Evolutionary conservation across 805 yeast species (phyloP), one percentile per base, ranked within the genome.

Genomic region (Cyberlindnera sargentensis): DNA sequence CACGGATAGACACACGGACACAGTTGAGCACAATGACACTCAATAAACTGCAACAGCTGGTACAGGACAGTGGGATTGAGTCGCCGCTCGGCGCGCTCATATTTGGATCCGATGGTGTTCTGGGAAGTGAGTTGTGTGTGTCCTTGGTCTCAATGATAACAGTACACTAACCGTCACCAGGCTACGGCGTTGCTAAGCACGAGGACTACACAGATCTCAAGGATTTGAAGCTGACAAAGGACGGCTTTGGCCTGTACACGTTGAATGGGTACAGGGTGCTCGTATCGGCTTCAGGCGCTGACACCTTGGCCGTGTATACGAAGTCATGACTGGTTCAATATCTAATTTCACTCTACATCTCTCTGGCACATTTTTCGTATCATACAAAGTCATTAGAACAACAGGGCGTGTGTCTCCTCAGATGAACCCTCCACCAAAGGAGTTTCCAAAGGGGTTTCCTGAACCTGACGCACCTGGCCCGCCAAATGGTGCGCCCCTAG

Each of bases 51-150:
- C 40, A 42, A 25, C 27, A 36, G 8, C 31, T 46, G 26, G 44
- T 49, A 4, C 43, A 44, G 29, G 15, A 39, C 10, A 46, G 49
- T n/a, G 52, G 49, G 3, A 39, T 49, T 8, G 44, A 46, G 25
- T 38, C 37, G n/a, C 40, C 52, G 4, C 33, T 23, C 2, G 52
- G 52, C 28, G 52, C 50, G 7, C 45, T 49, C 4, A 33, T 49
- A 36, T 49, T 42, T 38, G 40, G 43, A 39, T 40, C 42, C 15
- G 45, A 49, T 25, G 52, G 52, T n/a, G 48, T 49, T n/a, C 40
- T 49, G 6, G 52, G 52, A 24, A 39, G 51, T 48, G 34, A 34
- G 51, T 45, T 10, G 5, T 27, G 7, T 8, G 6, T 26, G 8
- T 8, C 8, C 20, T 20, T 20, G 32, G 15, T n/a, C 8, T 15